Conservation (phyloP, 176 grass and related monocot genomes). For the Oryza coarctata region DNA sequence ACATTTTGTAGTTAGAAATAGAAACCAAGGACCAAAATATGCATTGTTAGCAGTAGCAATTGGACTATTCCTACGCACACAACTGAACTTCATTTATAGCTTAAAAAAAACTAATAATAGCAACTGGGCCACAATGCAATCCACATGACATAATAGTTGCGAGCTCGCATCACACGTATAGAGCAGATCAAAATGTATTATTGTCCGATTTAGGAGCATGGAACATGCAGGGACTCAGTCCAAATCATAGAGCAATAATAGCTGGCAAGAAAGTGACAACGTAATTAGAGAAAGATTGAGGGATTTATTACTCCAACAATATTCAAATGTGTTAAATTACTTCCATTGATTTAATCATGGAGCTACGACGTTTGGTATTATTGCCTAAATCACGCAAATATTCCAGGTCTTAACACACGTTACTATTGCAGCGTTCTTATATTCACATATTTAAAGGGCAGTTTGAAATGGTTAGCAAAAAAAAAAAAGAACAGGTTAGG, state of each 20-base stretch:
- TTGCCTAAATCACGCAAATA: slow-evolving; percentile 6
- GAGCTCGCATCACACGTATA: slow-evolving; percentile 1
- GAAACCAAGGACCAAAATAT: background rate
- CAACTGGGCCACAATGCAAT: slow-evolving; percentile 7
- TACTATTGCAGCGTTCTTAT: background rate
- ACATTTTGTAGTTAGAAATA: slow-evolving; percentile 28
- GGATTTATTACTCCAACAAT: background rate
- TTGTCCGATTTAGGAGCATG: slow-evolving; percentile 31
- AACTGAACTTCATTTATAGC: background rate
- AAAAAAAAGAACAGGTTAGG: background rate
- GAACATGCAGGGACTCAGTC: slow-evolving; percentile 24
- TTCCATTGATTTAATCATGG: background rate
- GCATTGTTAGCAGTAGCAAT: background rate
- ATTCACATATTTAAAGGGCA: slow-evolving; percentile 17
- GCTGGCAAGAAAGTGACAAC: slow-evolving; percentile 41
- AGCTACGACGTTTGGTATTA: background rate
- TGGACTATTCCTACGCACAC: background rate
- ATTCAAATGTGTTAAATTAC: background rate
- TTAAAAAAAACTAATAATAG: slow-evolving; percentile 19
- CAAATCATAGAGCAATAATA: slow-evolving; percentile 12
- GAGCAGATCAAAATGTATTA: background rate
- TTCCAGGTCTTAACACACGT: background rate
- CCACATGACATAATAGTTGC: background rate
- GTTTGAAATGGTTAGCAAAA: background rate
- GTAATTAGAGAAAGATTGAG: slow-evolving; percentile 23